Conservation (phyloP, 2,329 filamentous ascomycete genomes). For the Diaporthe helianthi region DNA sequence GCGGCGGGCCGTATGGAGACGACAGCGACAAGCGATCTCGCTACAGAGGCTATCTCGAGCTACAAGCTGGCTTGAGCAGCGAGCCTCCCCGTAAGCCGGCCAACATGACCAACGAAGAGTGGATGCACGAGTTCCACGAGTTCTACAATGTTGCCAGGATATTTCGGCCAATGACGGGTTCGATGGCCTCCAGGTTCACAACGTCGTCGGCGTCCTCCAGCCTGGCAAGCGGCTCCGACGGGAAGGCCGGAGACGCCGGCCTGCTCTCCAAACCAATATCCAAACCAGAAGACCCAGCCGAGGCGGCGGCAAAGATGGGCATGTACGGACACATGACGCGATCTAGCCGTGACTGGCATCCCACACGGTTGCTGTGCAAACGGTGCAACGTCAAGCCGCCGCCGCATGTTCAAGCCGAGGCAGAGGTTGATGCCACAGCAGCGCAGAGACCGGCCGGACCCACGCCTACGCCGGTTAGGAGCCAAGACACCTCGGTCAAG, state of each 20-base stretch:
- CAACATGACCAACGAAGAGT: slow-evolving; percentile 69
- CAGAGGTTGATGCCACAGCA: slow-evolving; percentile 43
- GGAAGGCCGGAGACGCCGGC: slow-evolving; percentile 37
- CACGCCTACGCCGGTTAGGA: not conserved
- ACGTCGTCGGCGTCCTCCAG: slow-evolving; percentile 54
- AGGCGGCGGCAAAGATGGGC: slow-evolving; percentile 84
- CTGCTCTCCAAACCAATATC: slow-evolving; percentile 55
- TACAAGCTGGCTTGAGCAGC: slow-evolving; percentile 71
- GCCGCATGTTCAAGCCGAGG: slow-evolving; percentile 66
- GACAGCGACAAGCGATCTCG: slow-evolving; percentile 79
- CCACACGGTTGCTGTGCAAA: slow-evolving; percentile 88
- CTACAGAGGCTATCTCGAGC: slow-evolving; percentile 83
- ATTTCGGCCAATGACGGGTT: slow-evolving; percentile 89
- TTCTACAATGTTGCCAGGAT: slow-evolving; percentile 72
- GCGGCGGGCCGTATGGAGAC: slow-evolving; percentile 82
- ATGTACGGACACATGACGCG: slow-evolving; percentile 95
- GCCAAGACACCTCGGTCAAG: not conserved
- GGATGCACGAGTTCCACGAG: slow-evolving; percentile 78
- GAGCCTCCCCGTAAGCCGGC: slow-evolving; percentile 41
- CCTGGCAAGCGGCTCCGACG: slow-evolving; percentile 40
- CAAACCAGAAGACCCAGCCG: slow-evolving; percentile 77
- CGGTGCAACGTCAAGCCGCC: slow-evolving; percentile 88
- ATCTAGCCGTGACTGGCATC: slow-evolving; percentile 74
- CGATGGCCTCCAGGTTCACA: slow-evolving; percentile 94
- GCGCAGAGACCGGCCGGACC: slow-evolving; percentile 26